Base-by-base conservation (phyloP, 148 eudicot species). In the Chenopodium quinoa region DNA sequence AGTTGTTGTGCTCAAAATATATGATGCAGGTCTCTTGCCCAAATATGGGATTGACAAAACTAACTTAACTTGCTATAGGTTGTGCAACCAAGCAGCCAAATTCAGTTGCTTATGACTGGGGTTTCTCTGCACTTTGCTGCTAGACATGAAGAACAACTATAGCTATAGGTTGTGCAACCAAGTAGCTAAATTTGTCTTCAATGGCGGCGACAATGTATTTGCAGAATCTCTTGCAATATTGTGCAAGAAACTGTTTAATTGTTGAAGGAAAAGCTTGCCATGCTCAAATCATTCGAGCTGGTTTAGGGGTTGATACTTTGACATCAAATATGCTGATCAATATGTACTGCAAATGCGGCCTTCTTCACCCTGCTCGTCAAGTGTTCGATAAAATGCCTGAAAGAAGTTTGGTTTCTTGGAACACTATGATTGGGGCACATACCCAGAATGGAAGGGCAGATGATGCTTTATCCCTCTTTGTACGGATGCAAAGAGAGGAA, bases 301-400 rank as follows among this genome's bases (percentile, higher is more conserved):
- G 90, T 1, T 73, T 87, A 29, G 87, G 78, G 79, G 13, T 46
- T 10, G 88, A 91, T 80, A 85, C 85, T 66, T 22, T 84, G 25
- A 91, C 86, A 2, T 72, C 91, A 71, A 93, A 91, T 72, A 93
- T 93, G 81, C 85, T 93, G 44, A 83, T 93, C 12, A 91, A 91
- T 44, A 79, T 88, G 89, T 93, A 93, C 46, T 87, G 92, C 8
- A 93, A 91, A 81, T 91, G 97, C 32, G 92, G 93, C 72, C 58
- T 73, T 46, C 75, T 88, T 50, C 78, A 71, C 16, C 77, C 70
- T 67, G 91, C 90, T 0, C 94, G 92, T 19, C 78, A 67, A 13
- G 85, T 90, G 91, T 90, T 91, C 79, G 94, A 90, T 80, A 80
- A 87, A 87, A 93, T 91, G 91, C 89, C 90, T 77, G 67, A 84